These are phyloP conservation scores for Saccharomycopsis vini DNA, from an alignment of 805 yeast genomes.

Conservation along the genomic window DNA sequence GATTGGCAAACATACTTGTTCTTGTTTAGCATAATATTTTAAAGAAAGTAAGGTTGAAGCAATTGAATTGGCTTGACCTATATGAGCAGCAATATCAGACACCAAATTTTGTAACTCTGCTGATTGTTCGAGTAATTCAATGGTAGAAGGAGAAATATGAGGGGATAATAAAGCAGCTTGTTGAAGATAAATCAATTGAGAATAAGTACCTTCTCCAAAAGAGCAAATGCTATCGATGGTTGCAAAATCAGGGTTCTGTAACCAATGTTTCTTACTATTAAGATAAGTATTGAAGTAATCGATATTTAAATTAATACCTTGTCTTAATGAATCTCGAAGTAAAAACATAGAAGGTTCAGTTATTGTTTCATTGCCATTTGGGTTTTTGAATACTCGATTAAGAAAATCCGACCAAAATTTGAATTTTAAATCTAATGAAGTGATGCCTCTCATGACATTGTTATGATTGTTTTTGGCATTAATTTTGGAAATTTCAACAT, in stretches of 20 bases:
- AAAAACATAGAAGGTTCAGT: conserved; percentile 62
- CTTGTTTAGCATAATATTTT: conserved; percentile 44
- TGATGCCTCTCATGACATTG: conserved; percentile 21
- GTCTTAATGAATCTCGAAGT: conserved; percentile 41
- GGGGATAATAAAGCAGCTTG: conserved; percentile 54
- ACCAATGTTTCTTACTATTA: conserved; percentile 46
- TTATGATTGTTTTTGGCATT: conserved; percentile 28
- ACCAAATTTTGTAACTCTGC: conserved; percentile 34
- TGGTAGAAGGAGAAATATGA: conserved; percentile 46
- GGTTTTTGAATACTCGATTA: conserved; percentile 34
- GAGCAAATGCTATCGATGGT: conserved; percentile 53
- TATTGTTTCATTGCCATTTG: conserved; percentile 27
- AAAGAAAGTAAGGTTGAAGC: conserved; percentile 56
- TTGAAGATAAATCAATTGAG: conserved; percentile 62
- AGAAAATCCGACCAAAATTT: conserved; percentile 68
- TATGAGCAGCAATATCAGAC: conserved; percentile 63
- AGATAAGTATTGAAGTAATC: conserved; percentile 50
- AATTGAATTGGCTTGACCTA: conserved; percentile 74
- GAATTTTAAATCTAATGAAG: conserved; percentile 39
- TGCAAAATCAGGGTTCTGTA: conserved; percentile 38
- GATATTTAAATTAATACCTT: conserved; percentile 43
- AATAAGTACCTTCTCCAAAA: conserved; percentile 70
- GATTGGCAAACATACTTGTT: conserved; percentile 47
- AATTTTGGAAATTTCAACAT: conserved; percentile 51
- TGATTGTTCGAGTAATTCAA: conserved; percentile 39